phyloP scores from a whole-genome alignment of 345 rosid species.

The Salix udensis region DNA sequence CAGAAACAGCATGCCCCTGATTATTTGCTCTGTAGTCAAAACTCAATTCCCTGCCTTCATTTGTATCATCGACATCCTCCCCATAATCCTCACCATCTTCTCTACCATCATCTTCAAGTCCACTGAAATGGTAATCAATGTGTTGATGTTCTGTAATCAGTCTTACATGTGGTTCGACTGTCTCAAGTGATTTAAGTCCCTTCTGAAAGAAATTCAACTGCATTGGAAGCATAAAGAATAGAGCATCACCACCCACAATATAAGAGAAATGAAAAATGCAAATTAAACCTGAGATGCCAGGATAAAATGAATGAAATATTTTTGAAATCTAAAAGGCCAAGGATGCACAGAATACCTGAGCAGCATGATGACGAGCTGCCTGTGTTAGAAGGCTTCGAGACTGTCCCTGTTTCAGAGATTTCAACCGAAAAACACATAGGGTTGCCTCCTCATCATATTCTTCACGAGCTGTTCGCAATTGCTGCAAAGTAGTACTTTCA shows the following conservation, averaged over 20 bases:
- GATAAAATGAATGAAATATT: background rate
- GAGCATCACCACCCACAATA: slow-evolving; percentile 7
- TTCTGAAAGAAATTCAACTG: slow-evolving; percentile 83
- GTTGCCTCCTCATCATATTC: slow-evolving; percentile 84
- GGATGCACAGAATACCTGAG: slow-evolving; percentile 60
- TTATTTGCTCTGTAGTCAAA: slow-evolving; percentile 65
- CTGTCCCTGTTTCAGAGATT: slow-evolving; percentile 92
- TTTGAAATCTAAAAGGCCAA: background rate
- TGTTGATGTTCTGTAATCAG: slow-evolving; percentile 65
- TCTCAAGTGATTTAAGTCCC: slow-evolving; percentile 81
- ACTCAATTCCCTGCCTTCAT: slow-evolving; percentile 67
- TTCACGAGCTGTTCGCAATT: slow-evolving; percentile 65
- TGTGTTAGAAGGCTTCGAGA: slow-evolving; percentile 88
- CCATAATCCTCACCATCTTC: slow-evolving; percentile 51
- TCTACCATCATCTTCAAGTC: slow-evolving; percentile 60
- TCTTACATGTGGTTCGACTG: slow-evolving; percentile 65
- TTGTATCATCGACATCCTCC: slow-evolving; percentile 39
- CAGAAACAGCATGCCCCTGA: slow-evolving; percentile 44
- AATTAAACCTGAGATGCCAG: background rate
- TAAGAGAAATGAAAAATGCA: background rate
- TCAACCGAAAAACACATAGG: slow-evolving; percentile 75
- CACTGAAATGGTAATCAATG: slow-evolving; percentile 75
- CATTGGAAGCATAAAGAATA: slow-evolving; percentile 19
- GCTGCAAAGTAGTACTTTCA: slow-evolving; percentile 46
- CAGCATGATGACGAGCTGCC: slow-evolving; percentile 92